phyloP scores from a whole-genome alignment of 139 green algal species.

The Chlorella sp. region DNA sequence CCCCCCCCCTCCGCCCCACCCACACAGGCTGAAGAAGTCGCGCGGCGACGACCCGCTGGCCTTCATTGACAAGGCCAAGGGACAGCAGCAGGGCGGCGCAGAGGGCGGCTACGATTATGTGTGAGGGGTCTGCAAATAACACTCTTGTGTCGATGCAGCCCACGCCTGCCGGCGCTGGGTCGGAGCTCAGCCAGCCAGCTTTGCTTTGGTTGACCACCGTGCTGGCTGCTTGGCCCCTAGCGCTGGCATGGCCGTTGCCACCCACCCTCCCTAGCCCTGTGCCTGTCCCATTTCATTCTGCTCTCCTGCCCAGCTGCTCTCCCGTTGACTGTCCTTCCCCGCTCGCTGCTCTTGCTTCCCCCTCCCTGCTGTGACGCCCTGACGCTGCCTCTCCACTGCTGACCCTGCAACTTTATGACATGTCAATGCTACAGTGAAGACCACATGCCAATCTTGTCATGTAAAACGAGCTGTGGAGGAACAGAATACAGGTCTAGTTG shows the following conservation, averaged over 20 bases:
- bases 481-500: no score
- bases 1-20: no score
- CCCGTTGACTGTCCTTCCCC: not conserved
- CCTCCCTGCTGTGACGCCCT: not conserved
- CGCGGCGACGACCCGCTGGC: slow-evolving; percentile 85
- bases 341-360: not conserved
- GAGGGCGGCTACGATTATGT: slow-evolving; percentile 60
- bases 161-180: no score
- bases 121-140: no score
- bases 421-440: no score
- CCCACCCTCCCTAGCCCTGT: not conserved
- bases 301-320: not conserved
- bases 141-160: no score
- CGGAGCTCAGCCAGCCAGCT: not conserved
- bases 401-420: no score
- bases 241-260: not conserved
- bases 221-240: not conserved
- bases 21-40: slow-evolving; percentile 59
- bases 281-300: not conserved
- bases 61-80: slow-evolving; percentile 37
- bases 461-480: no score
- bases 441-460: no score
- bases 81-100: not conserved
- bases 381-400: no score
- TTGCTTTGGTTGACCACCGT: not conserved